These are phyloP conservation scores for Chrysosphaeria jannelii DNA, from an alignment of 2,329 filamentous ascomycete genomes.

Conservation along the genomic window DNA sequence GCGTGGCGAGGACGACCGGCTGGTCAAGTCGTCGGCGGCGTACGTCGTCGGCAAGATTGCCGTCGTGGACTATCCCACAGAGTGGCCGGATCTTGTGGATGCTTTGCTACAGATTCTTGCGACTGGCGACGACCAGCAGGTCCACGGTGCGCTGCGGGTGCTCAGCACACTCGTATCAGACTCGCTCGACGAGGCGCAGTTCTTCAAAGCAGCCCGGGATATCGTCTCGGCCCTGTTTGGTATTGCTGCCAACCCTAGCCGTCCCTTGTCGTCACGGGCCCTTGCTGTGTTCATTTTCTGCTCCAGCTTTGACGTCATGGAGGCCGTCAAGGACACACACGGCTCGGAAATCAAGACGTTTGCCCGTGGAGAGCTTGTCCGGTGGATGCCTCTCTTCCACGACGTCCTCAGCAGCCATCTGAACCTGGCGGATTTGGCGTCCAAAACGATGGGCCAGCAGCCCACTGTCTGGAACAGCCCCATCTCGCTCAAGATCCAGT, in stretches of 20 bases:
- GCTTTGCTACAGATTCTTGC: slow-evolving; percentile 50
- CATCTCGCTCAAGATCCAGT: slow-evolving; percentile 69
- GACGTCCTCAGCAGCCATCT: slow-evolving; percentile 24
- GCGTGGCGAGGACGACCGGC: slow-evolving; percentile 44
- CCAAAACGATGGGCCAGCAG: slow-evolving; percentile 11
- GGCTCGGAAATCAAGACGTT: slow-evolving; percentile 64
- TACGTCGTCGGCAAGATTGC: slow-evolving; percentile 79
- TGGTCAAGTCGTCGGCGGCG: slow-evolving; percentile 61
- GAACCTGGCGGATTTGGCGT: slow-evolving; percentile 8
- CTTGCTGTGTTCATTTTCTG: slow-evolving; percentile 76
- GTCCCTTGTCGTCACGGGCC: slow-evolving; percentile 46
- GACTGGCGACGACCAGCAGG: slow-evolving; percentile 42
- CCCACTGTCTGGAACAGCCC: slow-evolving; percentile 50
- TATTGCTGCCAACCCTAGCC: slow-evolving; percentile 48
- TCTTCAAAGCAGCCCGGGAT: slow-evolving; percentile 66
- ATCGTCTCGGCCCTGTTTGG: slow-evolving; percentile 63
- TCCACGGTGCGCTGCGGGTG: slow-evolving; percentile 73
- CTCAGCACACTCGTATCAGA: slow-evolving; percentile 77
- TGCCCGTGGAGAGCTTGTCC: slow-evolving; percentile 53
- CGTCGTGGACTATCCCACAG: slow-evolving; percentile 69
- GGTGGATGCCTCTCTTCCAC: slow-evolving; percentile 79
- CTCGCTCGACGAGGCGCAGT: slow-evolving; percentile 76
- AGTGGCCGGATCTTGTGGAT: slow-evolving; percentile 76
- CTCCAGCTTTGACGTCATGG: slow-evolving; percentile 75
- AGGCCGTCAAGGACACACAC: slow-evolving; percentile 90